Evolutionary conservation across 2,329 filamentous ascomycete genomes (phyloP).

Genomic region (Alternaria panax): DNA sequence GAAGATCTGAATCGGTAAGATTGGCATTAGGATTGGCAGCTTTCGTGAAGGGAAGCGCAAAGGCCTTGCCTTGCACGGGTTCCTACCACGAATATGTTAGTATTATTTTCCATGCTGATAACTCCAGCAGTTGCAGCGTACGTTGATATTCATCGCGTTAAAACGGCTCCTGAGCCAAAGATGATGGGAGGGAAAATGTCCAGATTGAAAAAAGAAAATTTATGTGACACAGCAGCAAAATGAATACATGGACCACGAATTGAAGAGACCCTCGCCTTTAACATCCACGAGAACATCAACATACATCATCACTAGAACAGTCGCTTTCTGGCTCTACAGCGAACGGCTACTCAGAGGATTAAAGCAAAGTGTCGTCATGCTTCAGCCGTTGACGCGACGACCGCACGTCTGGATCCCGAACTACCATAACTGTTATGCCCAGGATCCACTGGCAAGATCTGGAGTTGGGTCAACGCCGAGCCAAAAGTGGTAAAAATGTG

Average conservation of each 20-base stretch:
- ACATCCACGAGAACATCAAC: neutral
- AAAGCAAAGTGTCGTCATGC: slow-evolving; percentile 4
- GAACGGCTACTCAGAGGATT: neutral
- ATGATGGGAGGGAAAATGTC: neutral
- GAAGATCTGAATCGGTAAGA: slow-evolving; percentile 18
- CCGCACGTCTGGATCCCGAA: neutral
- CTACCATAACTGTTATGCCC: neutral
- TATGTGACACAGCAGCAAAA: neutral
- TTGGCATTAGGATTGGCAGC: slow-evolving; percentile 19
- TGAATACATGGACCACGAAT: neutral
- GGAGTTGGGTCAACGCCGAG: neutral
- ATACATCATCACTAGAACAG: neutral
- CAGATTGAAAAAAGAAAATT: neutral
- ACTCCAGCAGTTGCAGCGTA: neutral
- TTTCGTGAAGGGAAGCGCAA: slow-evolving; percentile 24
- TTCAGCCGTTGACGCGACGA: slow-evolving; percentile 3
- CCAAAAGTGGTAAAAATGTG: slow-evolving; percentile 1
- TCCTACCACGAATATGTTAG: slow-evolving; percentile 2
- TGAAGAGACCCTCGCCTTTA: fast-evolving
- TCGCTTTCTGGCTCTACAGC: neutral
- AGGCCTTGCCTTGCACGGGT: slow-evolving; percentile 22
- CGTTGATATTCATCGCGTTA: neutral
- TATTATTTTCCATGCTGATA: neutral
- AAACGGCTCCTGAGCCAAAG: neutral
- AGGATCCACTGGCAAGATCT: neutral